Base-by-base conservation (phyloP, 2,329 filamentous ascomycete species). In the Arthroderma sp. region DNA sequence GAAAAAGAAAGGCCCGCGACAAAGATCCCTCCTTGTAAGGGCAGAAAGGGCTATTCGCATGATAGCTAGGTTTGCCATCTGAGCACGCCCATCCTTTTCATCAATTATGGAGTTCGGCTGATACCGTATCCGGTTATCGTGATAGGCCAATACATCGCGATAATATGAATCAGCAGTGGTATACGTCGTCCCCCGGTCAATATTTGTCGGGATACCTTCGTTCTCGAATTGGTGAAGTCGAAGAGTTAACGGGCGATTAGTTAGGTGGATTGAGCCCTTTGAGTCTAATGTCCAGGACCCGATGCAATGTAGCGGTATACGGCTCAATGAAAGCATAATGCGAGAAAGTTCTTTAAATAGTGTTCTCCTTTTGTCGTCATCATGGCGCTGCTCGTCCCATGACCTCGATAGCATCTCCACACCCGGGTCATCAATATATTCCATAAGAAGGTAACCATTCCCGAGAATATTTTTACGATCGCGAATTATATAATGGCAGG, bases 1-100 rank as follows among this genome's bases (percentile, higher is more conserved):
- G 35, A 69, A 63, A 31, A 69, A 58, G 58, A 73, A 75, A 0
- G 70, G 70, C 1, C 71, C 71, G 23, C 66, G 56, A 11, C 66
- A 64, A 25, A 52, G 21, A n/a, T 49, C 15, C 5, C 52, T 31
- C 5, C 35, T n/a, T 17, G 19, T 23, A 39, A 17, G 19, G 33
- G 23, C 5, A 13, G 52, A 54, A 9, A 23, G 19, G 9, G 21
- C 13, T 3, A 13, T 33, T 47, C 54, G 35, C 21, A 47, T 56
- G 5, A 54, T 68, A 66, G 52, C 68, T 62, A 9, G 69, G 19
- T 39, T 35, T 5, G 52, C 31, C 19, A 39, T 17, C 19, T 54
- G 52, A 15, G n/a, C n/a, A 25, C 31, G 19, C 6, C 52, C 52
- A 35, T 54, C 52, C 2, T 17, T 7, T 37, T 37, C 28, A 8